Evolutionary conservation across 2,329 filamentous ascomycete genomes (phyloP), one percentile per base, ranked within the genome.

Genomic region (Neofusicoccum kwambonambiense): DNA sequence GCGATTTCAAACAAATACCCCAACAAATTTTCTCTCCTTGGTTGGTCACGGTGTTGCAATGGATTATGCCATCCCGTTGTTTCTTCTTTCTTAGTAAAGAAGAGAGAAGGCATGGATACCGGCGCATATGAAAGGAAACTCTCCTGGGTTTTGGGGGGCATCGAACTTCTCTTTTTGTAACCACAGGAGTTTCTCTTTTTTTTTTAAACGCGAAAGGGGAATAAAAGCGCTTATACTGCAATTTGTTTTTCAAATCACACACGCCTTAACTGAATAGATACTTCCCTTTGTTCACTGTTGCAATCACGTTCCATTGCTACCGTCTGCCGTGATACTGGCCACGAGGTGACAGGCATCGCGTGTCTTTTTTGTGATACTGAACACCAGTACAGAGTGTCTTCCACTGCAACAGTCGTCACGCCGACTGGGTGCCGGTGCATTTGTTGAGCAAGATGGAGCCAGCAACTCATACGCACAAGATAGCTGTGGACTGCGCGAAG

Each of bases 1-100:
- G 41, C 42, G 31, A 35, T 35, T 60, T 22, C 56, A 35, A 47
- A 60, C 56, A 60, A 31, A 60, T 60, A 60, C 56, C 56, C 56
- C 56, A 34, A 49, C 56, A 34, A 42, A n/a, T 58, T 58, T 56
- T 39, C 56, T 47, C 56, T 60, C 56, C 27, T 60, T 60, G 27
- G 22, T 37, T 60, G 56, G 44, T 27, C 31, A 44, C 17, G 56
- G 56, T 60, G 56, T 60, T 60, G n/a, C 56, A 22, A 60, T 44
- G 56, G 42, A 31, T 47, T 35, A 35, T 49, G 56, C 41, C 31
- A n/a, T 47, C 31, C 8, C 7, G 27, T 42, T 57, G 11, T 12
- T 45, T 34, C 15, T n/a, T 17, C 6, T 44, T 17, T 41, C 11
- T 22, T 22, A n/a, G 8, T 22, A 6, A 35, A n/a, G 22, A 41